Evolutionary conservation across 176 grass and related monocot species (phyloP), one percentile per base, ranked within the genome.

Genomic region (Alopecurus myosuroides): DNA sequence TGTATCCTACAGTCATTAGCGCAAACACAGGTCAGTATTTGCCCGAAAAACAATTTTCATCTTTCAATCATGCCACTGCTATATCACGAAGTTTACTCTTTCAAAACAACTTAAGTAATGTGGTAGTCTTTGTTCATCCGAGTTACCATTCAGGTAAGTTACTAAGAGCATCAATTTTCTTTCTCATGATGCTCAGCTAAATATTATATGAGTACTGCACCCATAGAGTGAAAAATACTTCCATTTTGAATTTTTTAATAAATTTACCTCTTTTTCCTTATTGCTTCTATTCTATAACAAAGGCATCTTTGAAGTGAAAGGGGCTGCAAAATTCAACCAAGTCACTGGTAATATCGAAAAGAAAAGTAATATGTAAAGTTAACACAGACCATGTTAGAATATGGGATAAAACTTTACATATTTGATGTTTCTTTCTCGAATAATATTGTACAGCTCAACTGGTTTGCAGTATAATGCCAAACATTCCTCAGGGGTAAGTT

Each of bases 291-390:
- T 80, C 88, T 98, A 88, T 98, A 98, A 64, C 40, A 60, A 69
- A 98, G 91, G 61, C 80, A 82, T 92, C 95, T 94, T 84, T 91
- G 93, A 91, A 95, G 92, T 82, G 90, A 93, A 70, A 41, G 76
- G 20, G 95, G 95, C 95, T 98, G 88, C 81, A 94, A 60, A 82
- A 76, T 74, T 66, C 40, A 50, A 82, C 53, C 30, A 51, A 22
- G 57, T 81, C 67, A 69, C 62, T 86, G 58, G 60, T 51, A n/a
- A n/a, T n/a, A 80, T 17, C 41, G 49, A 82, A 63, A 79, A 85
- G n/a, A n/a, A n/a, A n/a, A n/a, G n/a, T n/a, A n/a, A n/a, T n/a
- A n/a, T n/a, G 52, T 34, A 9, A 42, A 65, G 33, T 62, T 46
- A 19, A 19, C 46, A 78, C 65, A 45, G 40, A 67, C 39, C 46